A percentile compares a stretch with the other conserved stretches of the same genome.
Evolutionary conservation across 1,284 basidiomycete species (phyloP).

Genomic region (Acaromyces ingoldii): DNA sequence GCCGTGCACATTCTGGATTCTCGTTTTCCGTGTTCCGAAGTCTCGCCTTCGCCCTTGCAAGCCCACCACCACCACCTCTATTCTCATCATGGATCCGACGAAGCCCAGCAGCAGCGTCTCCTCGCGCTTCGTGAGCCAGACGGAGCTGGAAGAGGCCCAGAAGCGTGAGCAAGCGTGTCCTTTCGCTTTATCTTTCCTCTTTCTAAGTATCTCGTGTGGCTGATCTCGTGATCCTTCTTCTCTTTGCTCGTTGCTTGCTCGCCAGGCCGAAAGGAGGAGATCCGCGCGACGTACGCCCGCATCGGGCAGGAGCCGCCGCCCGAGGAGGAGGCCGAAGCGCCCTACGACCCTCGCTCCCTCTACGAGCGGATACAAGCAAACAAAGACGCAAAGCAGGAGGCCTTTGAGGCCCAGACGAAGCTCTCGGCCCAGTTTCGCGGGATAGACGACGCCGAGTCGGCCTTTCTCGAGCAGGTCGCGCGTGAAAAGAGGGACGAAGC

Average conservation of each 20-base stretch:
- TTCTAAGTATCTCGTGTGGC: no score
- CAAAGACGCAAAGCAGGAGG: constrained; percentile 38
- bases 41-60: no score
- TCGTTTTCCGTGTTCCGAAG: no score
- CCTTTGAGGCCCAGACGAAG: constrained; percentile 38
- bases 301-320: constrained; percentile 9
- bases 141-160: constrained; percentile 16
- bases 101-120: constrained; percentile 5
- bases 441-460: constrained; percentile 40
- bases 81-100: no score
- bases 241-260: no score
- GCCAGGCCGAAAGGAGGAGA: constrained; percentile 6
- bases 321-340: neutral
- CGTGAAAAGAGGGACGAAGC: constrained; percentile 17
- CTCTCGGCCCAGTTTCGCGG: constrained; percentile 47
- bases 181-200: constrained; percentile 18
- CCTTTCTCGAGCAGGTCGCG: constrained; percentile 35
- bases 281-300: constrained; percentile 10
- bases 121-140: constrained; percentile 20
- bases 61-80: no score
- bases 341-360: constrained; percentile 28
- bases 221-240: no score
- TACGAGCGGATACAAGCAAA: constrained; percentile 35
- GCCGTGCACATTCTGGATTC: no score
- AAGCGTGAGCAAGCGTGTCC: constrained; percentile 6